phyloP scores from a whole-genome alignment of 805 yeast genomes.

The Soucietia sequanensis region DNA sequence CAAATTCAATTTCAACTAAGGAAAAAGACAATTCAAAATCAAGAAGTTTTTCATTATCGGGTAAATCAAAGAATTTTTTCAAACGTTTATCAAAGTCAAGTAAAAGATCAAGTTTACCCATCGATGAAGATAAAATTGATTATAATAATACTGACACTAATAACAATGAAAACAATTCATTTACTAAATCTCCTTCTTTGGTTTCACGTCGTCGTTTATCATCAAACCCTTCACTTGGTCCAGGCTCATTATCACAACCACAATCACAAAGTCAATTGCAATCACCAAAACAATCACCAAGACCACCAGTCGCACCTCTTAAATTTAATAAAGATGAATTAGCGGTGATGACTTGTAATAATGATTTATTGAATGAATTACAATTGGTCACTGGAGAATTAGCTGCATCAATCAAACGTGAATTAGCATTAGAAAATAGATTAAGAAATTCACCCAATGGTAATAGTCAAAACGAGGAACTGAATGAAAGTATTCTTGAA shows the following conservation, averaged over 20 bases:
- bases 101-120: conserved; percentile 15
- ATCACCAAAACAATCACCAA: conserved; percentile 4
- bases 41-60: conserved; percentile 22
- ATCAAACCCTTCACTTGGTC: background rate
- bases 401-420: conserved; percentile 70
- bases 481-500: conserved; percentile 1
- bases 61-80: conserved; percentile 30
- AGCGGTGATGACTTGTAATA: conserved; percentile 59
- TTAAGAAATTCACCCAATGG: conserved; percentile 17
- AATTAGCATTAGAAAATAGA: conserved; percentile 55
- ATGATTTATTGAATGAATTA: conserved; percentile 58
- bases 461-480: background rate
- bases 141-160: conserved; percentile 6
- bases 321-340: conserved; percentile 58
- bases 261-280: background rate
- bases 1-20: conserved; percentile 5
- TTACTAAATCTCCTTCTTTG: background rate
- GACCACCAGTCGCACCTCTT: conserved; percentile 11
- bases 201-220: background rate
- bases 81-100: conserved; percentile 32
- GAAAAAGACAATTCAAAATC: conserved; percentile 18
- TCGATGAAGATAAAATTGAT: conserved; percentile 6
- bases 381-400: conserved; percentile 69
- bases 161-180: conserved; percentile 1
- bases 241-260: conserved; percentile 1